Conservation (phyloP, 2,329 filamentous ascomycete genomes). For the Fusarium buharicum region DNA sequence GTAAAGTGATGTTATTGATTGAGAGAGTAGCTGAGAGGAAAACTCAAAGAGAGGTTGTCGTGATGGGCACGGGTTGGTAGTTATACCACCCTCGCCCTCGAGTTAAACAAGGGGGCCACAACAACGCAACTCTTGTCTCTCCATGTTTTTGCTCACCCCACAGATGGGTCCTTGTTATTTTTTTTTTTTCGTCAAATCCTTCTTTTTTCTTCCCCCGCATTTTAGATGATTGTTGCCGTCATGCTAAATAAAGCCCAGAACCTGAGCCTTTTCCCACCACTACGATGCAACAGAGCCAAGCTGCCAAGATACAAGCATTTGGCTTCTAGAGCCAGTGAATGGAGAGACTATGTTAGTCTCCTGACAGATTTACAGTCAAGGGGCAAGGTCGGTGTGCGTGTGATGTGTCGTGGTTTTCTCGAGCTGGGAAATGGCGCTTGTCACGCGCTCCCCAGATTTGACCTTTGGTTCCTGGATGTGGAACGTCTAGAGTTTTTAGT, state of each 20-base stretch:
- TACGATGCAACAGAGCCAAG: background rate
- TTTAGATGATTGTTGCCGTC: constrained; percentile 29
- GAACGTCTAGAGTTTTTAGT: constrained; percentile 40
- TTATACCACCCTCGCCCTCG: constrained; percentile 35
- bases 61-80: constrained; percentile 37
- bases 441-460: constrained; percentile 42
- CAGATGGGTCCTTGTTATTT: constrained; percentile 32
- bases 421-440: constrained; percentile 25
- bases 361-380: constrained; percentile 44
- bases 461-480: constrained; percentile 41
- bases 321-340: background rate
- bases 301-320: no score
- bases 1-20: no score
- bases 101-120: constrained; percentile 5
- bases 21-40: constrained; percentile 9
- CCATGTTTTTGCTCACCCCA: constrained; percentile 40
- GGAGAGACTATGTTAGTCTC: constrained; percentile 7
- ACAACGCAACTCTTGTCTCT: constrained; percentile 21
- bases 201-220: constrained; percentile 38
- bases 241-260: constrained; percentile 21
- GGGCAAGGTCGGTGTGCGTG: constrained; percentile 38
- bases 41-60: constrained; percentile 25
- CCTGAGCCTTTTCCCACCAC: no score
- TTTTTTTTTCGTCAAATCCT: constrained; percentile 2
- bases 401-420: constrained; percentile 33